Conservation (phyloP, 2,329 filamentous ascomycete genomes). For the Claviceps sp. region DNA sequence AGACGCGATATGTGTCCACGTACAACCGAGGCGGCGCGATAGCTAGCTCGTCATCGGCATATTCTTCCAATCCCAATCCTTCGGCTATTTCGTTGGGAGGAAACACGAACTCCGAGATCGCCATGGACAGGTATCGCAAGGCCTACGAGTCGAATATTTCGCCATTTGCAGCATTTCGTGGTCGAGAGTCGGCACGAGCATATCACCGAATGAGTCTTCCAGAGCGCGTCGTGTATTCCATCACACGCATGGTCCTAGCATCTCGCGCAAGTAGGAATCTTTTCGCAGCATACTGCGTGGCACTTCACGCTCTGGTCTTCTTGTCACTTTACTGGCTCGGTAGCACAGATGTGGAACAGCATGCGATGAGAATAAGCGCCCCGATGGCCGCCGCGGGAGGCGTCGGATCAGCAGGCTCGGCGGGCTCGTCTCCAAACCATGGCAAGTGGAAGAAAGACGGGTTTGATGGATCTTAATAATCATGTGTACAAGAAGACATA, state of each 20-base stretch:
- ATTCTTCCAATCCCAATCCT: slow-evolving; percentile 59
- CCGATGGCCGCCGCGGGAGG: slow-evolving; percentile 27
- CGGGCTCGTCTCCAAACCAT: slow-evolving; percentile 18
- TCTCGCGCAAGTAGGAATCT: slow-evolving; percentile 84
- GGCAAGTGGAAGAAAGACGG: slow-evolving; percentile 53
- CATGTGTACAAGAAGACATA: neutral
- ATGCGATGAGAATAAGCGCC: slow-evolving; percentile 43
- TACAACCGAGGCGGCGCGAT: slow-evolving; percentile 63
- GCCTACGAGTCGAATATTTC: slow-evolving; percentile 93
- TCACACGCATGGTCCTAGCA: slow-evolving; percentile 81
- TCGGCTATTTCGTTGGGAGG: slow-evolving; percentile 51
- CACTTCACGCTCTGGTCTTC: slow-evolving; percentile 78
- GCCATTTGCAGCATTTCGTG: slow-evolving; percentile 88
- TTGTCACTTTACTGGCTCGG: slow-evolving; percentile 77
- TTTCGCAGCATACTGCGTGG: slow-evolving; percentile 84
- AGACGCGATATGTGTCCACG: slow-evolving; percentile 88
- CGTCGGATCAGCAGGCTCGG: slow-evolving; percentile 27
- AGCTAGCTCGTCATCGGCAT: slow-evolving; percentile 50
- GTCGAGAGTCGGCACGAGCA: slow-evolving; percentile 80
- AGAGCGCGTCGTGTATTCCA: slow-evolving; percentile 77
- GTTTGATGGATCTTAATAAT: slow-evolving; percentile 29
- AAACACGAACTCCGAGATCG: slow-evolving; percentile 44
- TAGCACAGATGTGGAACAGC: slow-evolving; percentile 48
- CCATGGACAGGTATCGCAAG: slow-evolving; percentile 73
- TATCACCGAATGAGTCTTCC: slow-evolving; percentile 89